Conservation (phyloP, 2,329 filamentous ascomycete genomes). For the Ambrosiella beaveri region DNA sequence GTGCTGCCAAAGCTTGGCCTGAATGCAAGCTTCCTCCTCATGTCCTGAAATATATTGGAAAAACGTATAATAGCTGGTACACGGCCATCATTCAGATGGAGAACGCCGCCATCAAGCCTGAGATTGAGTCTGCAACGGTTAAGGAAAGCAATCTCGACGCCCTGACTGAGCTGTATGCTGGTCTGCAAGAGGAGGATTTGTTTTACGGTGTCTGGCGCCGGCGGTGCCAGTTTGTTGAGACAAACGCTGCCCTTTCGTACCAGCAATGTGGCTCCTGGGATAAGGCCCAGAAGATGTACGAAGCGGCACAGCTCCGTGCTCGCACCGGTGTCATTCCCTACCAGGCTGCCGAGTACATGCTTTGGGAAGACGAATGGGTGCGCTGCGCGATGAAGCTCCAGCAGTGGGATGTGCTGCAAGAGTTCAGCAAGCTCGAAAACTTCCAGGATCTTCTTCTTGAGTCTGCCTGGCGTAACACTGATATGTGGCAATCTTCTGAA, state of each 20-base stretch:
- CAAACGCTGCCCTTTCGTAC: constrained; percentile 89
- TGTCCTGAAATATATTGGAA: constrained; percentile 85
- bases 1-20: constrained; percentile 66
- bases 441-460: constrained; percentile 91
- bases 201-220: constrained; percentile 97
- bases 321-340: constrained; percentile 91
- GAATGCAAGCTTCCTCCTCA: constrained; percentile 88
- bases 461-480: constrained; percentile 86
- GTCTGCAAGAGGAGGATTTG: constrained; percentile 83
- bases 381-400: constrained; percentile 94
- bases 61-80: constrained; percentile 94
- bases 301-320: constrained; percentile 91
- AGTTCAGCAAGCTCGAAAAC: constrained; percentile 98
- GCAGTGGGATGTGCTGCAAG: constrained; percentile 94
- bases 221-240: constrained; percentile 90
- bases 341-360: constrained; percentile 90
- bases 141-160: constrained; percentile 93
- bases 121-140: constrained; percentile 67
- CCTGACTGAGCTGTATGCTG: constrained; percentile 80
- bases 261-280: constrained; percentile 99
- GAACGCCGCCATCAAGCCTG: constrained; percentile 67
- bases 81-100: constrained; percentile 83
- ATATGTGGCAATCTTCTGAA: constrained; percentile 79
- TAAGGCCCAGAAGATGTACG: constrained; percentile 92
- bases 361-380: constrained; percentile 99